These are phyloP conservation scores for Mucor ambiguus DNA, from an alignment of 371 early-diverging fungal genomes.

Conservation along the genomic window DNA sequence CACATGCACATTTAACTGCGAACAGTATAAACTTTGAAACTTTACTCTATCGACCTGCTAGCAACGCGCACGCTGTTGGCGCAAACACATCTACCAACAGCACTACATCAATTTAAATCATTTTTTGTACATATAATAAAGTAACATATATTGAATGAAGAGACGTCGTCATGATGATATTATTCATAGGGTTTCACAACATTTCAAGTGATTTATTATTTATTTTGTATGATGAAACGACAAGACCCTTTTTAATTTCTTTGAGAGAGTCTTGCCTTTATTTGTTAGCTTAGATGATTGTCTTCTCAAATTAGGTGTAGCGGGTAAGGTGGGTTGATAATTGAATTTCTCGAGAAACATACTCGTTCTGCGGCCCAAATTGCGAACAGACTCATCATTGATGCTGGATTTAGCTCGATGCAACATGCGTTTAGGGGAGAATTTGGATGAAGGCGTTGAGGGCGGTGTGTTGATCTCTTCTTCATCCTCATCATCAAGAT, in stretches of 20 bases:
- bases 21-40: constrained; percentile 5
- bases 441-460: constrained; percentile 9
- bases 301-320: constrained; percentile 16
- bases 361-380: constrained; percentile 19
- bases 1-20: constrained; percentile 10
- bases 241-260: constrained; percentile 22
- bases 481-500: constrained; percentile 7
- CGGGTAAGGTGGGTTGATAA: not conserved
- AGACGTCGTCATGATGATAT: not conserved
- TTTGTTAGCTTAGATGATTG: constrained; percentile 20
- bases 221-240: constrained; percentile 22
- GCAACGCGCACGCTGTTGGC: not conserved
- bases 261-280: constrained; percentile 25
- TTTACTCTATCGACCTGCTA: not conserved
- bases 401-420: constrained; percentile 21
- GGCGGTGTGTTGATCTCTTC: not conserved
- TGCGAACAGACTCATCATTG: constrained; percentile 16
- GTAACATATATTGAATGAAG: not conserved
- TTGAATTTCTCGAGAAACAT: constrained; percentile 20
- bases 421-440: constrained; percentile 21
- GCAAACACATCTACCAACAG: not conserved
- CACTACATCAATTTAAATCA: not conserved
- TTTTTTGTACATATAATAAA: not conserved
- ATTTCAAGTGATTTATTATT: not conserved
- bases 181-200: not conserved